Conservation (phyloP, 306 rosid species). For the Ochetophila trinervis region DNA sequence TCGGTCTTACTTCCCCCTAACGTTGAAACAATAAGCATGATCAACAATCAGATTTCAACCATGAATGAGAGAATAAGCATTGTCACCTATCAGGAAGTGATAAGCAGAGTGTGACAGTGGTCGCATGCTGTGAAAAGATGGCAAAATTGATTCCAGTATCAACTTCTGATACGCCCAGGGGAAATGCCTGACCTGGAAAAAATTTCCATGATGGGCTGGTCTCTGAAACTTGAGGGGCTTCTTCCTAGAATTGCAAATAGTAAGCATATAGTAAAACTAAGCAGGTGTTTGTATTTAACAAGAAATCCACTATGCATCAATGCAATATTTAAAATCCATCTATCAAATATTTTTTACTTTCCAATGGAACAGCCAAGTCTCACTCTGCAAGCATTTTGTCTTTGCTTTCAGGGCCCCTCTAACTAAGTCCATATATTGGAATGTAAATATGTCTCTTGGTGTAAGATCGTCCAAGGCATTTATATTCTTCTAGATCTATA, state of each 20-base stretch:
- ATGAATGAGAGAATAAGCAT: conserved; percentile 18
- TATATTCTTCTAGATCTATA: neutral
- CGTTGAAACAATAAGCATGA: neutral
- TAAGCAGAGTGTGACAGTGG: conserved; percentile 76
- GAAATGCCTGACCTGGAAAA: conserved; percentile 80
- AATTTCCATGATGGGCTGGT: conserved; percentile 38
- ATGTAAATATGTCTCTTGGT: too few species aligned
- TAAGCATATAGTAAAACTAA: conserved; percentile 9
- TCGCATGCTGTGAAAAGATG: conserved; percentile 85
- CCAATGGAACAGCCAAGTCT: too few species aligned
- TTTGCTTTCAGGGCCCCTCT: too few species aligned
- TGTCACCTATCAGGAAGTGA: conserved; percentile 56
- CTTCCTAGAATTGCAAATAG: conserved; percentile 55
- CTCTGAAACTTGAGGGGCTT: conserved; percentile 41
- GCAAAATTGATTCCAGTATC: conserved; percentile 80
- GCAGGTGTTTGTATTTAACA: neutral
- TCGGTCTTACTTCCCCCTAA: neutral
- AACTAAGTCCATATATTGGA: too few species aligned
- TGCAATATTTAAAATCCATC: neutral
- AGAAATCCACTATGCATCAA: neutral
- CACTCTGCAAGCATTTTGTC: too few species aligned
- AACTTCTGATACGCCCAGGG: conserved; percentile 82
- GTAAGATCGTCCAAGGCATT: too few species aligned
- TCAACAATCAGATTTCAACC: conserved; percentile 3
- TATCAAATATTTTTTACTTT: too few species aligned